Base-by-base conservation (phyloP, 306 rosid species). In the Quercus ilex region DNA sequence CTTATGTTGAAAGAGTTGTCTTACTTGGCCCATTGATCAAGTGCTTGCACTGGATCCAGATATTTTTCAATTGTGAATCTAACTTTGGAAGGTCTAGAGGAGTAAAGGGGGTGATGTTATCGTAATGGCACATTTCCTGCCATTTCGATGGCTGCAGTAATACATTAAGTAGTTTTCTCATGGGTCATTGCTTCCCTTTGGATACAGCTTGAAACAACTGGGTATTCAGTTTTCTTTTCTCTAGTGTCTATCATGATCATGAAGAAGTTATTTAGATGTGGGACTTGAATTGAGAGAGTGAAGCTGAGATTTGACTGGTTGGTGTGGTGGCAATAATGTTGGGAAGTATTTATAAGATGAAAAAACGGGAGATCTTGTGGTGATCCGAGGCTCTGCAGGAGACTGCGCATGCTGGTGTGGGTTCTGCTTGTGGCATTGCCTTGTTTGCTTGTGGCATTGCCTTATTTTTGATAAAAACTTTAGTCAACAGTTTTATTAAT, bases 371-470 rank as follows among this genome's bases (percentile, higher is more conserved):
- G 72, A n/a, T 60, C 21, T 10, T 73, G 28, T 63, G 75, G 75
- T 13, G 23, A 23, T 41, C 13, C 13, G 31, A 55, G 77, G 12
- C 23, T 51, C 28, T 19, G 25, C 26, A 75, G 59, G 60, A 25
- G 46, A 38, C 0, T 10, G 13, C 88, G 10, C 83, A 78, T 73
- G 88, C 41, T 17, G 80, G 77, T 60, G 51, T 55, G 5, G 13
- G 83, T 23, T 58, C 31, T 74, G 76, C 85, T 64, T 80, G 3
- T 1, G 28, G 28, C 28, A 26, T 26, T 3, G 28, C 28, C 28
- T 26, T 26, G 28, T 26, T 30, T 30, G 33, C 33, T 30, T 4
- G 33, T 30, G 33, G 33, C n/a, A n/a, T n/a, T n/a, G 25, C 25
- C 25, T 25, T 25, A 60, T 26, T 11, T 31, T 31, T 31, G 5